Conservation (phyloP, 768 basidiomycete species). For the Termitomyces sp. region DNA sequence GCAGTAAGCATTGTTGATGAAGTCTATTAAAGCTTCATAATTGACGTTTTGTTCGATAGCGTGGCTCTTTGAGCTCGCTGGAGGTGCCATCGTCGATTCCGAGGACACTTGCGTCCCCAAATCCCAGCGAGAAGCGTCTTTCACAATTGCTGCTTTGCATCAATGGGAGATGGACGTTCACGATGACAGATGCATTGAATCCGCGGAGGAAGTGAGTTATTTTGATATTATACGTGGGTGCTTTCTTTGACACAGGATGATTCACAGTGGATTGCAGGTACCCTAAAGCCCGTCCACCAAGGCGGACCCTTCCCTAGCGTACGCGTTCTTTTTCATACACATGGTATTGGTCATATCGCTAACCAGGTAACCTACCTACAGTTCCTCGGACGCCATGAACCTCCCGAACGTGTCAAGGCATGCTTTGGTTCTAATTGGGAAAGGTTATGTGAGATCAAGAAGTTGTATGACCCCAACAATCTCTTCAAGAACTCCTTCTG, state of each 20-base stretch:
- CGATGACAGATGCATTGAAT: conserved; percentile 74
- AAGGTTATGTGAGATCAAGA: conserved; percentile 66
- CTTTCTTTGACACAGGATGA: neutral
- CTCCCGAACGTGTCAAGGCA: conserved; percentile 51
- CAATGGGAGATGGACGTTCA: conserved; percentile 87
- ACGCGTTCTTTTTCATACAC: neutral
- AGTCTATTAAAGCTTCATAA: neutral
- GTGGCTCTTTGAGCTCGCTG: conserved; percentile 90
- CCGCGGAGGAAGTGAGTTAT: conserved; percentile 69
- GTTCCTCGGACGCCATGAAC: conserved; percentile 74
- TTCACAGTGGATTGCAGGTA: conserved; percentile 75
- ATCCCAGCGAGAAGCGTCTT: conserved; percentile 71
- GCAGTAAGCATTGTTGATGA: conserved; percentile 53
- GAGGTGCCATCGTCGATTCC: conserved; percentile 70
- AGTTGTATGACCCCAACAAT: conserved; percentile 68
- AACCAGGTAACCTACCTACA: conserved; percentile 21
- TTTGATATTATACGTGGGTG: neutral
- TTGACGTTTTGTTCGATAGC: conserved; percentile 35
- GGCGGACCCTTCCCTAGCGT: conserved; percentile 87
- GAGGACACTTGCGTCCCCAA: conserved; percentile 73
- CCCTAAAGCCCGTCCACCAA: conserved; percentile 61
- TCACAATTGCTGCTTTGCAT: conserved; percentile 85
- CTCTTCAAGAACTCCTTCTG: conserved; percentile 78
- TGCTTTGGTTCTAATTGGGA: conserved; percentile 76
- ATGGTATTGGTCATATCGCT: conserved; percentile 6